Conservation (phyloP, 768 basidiomycete genomes). For the Lactarius pseudohatsudake region DNA sequence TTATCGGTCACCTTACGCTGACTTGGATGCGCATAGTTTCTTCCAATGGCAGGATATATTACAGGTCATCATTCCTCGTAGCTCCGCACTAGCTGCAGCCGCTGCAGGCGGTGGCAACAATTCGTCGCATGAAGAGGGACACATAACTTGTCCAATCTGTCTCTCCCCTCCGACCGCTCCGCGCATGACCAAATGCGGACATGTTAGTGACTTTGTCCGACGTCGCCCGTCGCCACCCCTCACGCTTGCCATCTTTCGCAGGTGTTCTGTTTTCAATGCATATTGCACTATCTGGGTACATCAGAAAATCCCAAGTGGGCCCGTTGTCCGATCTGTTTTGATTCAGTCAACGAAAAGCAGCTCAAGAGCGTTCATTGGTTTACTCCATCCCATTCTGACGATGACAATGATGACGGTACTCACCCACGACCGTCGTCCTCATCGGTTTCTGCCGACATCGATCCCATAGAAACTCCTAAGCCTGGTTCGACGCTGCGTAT, state of each 20-base stretch:
- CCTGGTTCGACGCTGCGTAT: slow-evolving; percentile 68
- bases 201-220: slow-evolving; percentile 58
- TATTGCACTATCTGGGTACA: slow-evolving; percentile 83
- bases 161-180: slow-evolving; percentile 87
- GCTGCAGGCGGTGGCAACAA: slow-evolving; percentile 44
- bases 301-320: slow-evolving; percentile 85
- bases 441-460: slow-evolving; percentile 41
- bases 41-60: slow-evolving; percentile 96
- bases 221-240: slow-evolving; percentile 21
- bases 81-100: slow-evolving; percentile 70
- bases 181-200: slow-evolving; percentile 95
- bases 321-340: slow-evolving; percentile 94
- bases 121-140: slow-evolving; percentile 52
- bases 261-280: slow-evolving; percentile 95
- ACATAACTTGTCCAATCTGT: slow-evolving; percentile 90
- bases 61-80: slow-evolving; percentile 89
- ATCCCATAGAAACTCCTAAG: slow-evolving; percentile 43
- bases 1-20: slow-evolving; percentile 27
- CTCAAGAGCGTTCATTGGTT: slow-evolving; percentile 94
- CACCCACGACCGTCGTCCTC: slow-evolving; percentile 47
- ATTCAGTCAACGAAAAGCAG: slow-evolving; percentile 86
- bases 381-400: slow-evolving; percentile 45
- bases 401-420: slow-evolving; percentile 37
- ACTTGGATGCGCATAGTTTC: slow-evolving; percentile 51
- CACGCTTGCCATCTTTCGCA: slow-evolving; percentile 35